Evolutionary conservation across 768 basidiomycete genomes (phyloP).

Genomic region (Pleurotus tuber-regium): DNA sequence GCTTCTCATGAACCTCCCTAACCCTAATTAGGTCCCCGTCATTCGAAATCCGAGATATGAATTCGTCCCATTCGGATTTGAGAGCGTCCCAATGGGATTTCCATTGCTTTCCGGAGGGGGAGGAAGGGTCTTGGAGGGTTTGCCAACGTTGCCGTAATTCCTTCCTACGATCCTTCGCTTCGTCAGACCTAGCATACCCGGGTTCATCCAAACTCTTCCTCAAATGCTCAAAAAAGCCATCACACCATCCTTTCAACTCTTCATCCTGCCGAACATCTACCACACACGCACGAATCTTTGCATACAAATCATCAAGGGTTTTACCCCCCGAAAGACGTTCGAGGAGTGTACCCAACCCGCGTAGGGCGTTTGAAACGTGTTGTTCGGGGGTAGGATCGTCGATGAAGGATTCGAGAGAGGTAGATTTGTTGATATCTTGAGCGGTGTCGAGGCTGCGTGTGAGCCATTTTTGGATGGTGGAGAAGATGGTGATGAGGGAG

Average conservation of each 20-base stretch:
- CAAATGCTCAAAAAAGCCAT: constrained; percentile 48
- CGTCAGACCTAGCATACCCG: constrained; percentile 52
- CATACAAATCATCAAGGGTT: constrained; percentile 48
- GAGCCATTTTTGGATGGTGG: constrained; percentile 55
- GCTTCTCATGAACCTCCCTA: constrained; percentile 43
- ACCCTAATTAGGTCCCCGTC: constrained; percentile 51
- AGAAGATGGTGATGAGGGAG: constrained; percentile 56
- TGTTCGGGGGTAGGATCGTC: constrained; percentile 62
- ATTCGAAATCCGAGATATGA: constrained; percentile 41
- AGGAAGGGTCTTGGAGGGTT: constrained; percentile 41
- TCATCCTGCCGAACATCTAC: constrained; percentile 51
- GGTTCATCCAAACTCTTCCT: constrained; percentile 45
- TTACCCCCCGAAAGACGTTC: constrained; percentile 50
- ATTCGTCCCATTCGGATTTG: constrained; percentile 39
- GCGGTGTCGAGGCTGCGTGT: constrained; percentile 49
- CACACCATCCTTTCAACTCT: constrained; percentile 51
- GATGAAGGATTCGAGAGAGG: constrained; percentile 54
- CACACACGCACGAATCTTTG: constrained; percentile 39
- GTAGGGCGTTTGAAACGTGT: constrained; percentile 53
- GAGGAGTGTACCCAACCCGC: constrained; percentile 42
- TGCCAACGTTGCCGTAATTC: constrained; percentile 51
- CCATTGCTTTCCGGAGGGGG: constrained; percentile 47
- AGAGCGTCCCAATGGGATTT: constrained; percentile 44
- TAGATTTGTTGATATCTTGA: constrained; percentile 36
- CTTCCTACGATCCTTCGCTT: constrained; percentile 37